Evolutionary conservation across 768 basidiomycete species (phyloP), one percentile per base, ranked within the genome.

Genomic region (Suillus fuscotomentosus): DNA sequence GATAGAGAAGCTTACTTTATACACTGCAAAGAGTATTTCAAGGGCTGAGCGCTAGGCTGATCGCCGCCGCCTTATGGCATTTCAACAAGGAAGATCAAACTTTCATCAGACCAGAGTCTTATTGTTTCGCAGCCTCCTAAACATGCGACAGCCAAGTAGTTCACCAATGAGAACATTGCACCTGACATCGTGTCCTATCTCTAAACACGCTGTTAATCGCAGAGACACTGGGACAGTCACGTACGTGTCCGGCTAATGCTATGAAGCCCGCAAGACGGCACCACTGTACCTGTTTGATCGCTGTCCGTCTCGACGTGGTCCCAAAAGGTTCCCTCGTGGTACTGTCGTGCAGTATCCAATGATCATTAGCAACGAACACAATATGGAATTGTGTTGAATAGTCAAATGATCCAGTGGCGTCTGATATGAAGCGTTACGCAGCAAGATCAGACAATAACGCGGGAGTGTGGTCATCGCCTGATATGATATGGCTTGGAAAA

Each of bases 401-500:
- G 71, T 68, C 15, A 76, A 71, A 27, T 1, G 74, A 75, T 17
- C 78, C 77, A 20, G 79, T 72, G 11, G 73, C 78, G 62, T 80
- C 76, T 14, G 78, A 70, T 2, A 78, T 72, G 55, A 75, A 75
- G 20, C 74, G 72, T 69, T 75, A 51, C 8, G 60, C 60, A 61
- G 3, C 27, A 27, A 50, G 15, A 43, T 77, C 74, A 63, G 67
- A 77, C n/a, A 9, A n/a, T 70, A 68, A 43, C 72, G 67, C 45
- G 42, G 41, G 22, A 20, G 17, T 14, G 24, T 14, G 14, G 14
- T 48, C 13, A n/a, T 14, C n/a, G 22, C 45, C 71, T 3, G 78
- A 76, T 47, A n/a, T 38, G 69, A 50, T 15, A 75, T 77, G 42
- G 79, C 75, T 24, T 50, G 48, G 22, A 7, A 50, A 50, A 56